Evolutionary conservation across 495 filamentous ascomycete genomes (phyloP).

Genomic region (Penicillium tannophilum): DNA sequence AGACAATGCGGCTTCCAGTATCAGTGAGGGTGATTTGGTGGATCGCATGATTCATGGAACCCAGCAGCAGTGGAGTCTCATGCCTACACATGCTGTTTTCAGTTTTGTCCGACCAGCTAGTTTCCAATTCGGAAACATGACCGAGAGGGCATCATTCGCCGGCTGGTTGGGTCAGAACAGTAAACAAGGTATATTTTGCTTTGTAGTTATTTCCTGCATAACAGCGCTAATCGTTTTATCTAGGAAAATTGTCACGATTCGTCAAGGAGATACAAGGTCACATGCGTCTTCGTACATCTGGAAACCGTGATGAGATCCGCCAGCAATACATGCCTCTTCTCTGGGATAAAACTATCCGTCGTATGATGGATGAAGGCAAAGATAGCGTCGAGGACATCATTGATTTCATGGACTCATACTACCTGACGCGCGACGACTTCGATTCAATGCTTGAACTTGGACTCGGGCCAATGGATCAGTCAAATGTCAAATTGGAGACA

Average conservation of each 20-base stretch:
- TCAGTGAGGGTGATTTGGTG: constrained; percentile 95
- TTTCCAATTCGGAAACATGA: constrained; percentile 76
- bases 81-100: constrained; percentile 97
- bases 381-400: constrained; percentile 74
- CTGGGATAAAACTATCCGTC: constrained; percentile 78
- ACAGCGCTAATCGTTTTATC: constrained; percentile 16
- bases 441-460: constrained; percentile 91
- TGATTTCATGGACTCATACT: constrained; percentile 95
- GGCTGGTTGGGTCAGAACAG: constrained; percentile 94
- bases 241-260: constrained; percentile 77
- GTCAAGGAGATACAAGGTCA: constrained; percentile 96
- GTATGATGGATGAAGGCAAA: constrained; percentile 71
- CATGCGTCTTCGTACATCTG: constrained; percentile 88
- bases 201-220: neutral
- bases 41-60: constrained; percentile 98
- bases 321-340: constrained; percentile 91
- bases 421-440: constrained; percentile 92
- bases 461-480: constrained; percentile 78
- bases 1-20: constrained; percentile 87
- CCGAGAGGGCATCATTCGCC: constrained; percentile 68
- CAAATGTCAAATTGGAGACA: constrained; percentile 72
- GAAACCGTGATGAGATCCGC: constrained; percentile 91
- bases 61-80: constrained; percentile 96
- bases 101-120: constrained; percentile 93
- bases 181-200: constrained; percentile 61